Conservation (phyloP, 2,329 filamentous ascomycete species). For the Exophiala sideris region DNA sequence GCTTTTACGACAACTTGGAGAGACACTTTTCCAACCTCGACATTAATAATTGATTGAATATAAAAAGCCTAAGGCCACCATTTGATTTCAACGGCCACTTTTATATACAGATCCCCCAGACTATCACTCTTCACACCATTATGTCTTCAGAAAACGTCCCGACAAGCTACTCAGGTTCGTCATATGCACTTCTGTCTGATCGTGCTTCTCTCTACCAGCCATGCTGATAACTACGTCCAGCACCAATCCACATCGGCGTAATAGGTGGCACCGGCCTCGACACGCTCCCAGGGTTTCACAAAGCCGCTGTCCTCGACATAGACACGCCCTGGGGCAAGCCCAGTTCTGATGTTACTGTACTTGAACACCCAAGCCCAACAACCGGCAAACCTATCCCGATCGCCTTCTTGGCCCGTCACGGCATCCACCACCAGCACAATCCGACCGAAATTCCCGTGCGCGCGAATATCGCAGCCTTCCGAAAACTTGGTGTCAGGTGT, state of each 20-base stretch:
- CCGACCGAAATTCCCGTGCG: constrained; percentile 93
- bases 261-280: constrained; percentile 92
- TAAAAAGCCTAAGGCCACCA: too few species aligned
- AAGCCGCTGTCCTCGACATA: constrained; percentile 73
- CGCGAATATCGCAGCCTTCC: constrained; percentile 97
- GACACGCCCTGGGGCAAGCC: constrained; percentile 86
- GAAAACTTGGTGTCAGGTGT: constrained; percentile 81
- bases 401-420: constrained; percentile 93
- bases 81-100: too few species aligned
- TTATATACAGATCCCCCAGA: too few species aligned
- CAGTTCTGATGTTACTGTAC: constrained; percentile 74
- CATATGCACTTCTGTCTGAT: too few species aligned
- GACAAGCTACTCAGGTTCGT: too few species aligned
- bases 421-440: constrained; percentile 79
- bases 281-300: constrained; percentile 80
- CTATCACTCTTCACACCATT: background rate
- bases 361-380: constrained; percentile 76
- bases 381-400: constrained; percentile 60
- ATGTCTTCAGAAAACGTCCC: constrained; percentile 14
- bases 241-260: constrained; percentile 76
- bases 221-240: constrained; percentile 36
- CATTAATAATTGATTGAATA: too few species aligned
- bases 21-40: too few species aligned
- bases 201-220: too few species aligned
- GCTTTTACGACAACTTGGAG: too few species aligned